Percentiles rank a stretch among this genome's conserved stretches.
Evolutionary conservation across 371 early-diverging fungal genomes (phyloP).

Genomic region (Lichtheimia hyalospora): DNA sequence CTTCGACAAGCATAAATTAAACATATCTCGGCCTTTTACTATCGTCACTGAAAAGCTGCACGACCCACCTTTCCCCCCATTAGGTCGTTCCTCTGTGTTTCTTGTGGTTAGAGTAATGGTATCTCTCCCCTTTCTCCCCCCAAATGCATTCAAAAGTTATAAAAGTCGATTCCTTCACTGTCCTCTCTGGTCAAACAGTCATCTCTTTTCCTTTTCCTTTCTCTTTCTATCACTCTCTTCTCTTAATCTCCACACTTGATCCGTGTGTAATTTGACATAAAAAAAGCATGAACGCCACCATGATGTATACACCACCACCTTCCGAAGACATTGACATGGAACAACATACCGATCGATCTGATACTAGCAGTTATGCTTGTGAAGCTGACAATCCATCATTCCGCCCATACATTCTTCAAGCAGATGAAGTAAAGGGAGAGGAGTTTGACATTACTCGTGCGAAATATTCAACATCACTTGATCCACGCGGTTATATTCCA

Average conservation of each 20-base stretch:
- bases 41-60: conserved; percentile 16
- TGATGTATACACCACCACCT: neutral
- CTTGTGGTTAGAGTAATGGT: conserved; percentile 3
- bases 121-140: conserved; percentile 13
- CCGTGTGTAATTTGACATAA: neutral
- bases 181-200: neutral
- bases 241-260: conserved; percentile 2
- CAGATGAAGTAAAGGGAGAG: conserved; percentile 1
- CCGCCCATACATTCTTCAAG: conserved; percentile 4
- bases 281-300: neutral
- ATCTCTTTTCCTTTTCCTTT: conserved; percentile 6
- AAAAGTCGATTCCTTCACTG: conserved; percentile 4
- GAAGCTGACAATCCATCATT: conserved; percentile 9
- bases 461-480: conserved; percentile 66
- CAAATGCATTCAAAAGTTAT: neutral
- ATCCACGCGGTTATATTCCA: conserved; percentile 68
- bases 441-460: conserved; percentile 9
- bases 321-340: conserved; percentile 3
- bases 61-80: conserved; percentile 5
- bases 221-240: conserved; percentile 10
- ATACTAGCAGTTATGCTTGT: conserved; percentile 1
- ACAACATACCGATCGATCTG: neutral
- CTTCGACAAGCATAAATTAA: conserved; percentile 41
- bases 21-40: conserved; percentile 28
- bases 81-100: neutral